A percentile compares a stretch with the other conserved stretches of the same genome.
phyloP scores from a whole-genome alignment of 2,329 filamentous ascomycete species.

The Botrytis cinerea region DNA sequence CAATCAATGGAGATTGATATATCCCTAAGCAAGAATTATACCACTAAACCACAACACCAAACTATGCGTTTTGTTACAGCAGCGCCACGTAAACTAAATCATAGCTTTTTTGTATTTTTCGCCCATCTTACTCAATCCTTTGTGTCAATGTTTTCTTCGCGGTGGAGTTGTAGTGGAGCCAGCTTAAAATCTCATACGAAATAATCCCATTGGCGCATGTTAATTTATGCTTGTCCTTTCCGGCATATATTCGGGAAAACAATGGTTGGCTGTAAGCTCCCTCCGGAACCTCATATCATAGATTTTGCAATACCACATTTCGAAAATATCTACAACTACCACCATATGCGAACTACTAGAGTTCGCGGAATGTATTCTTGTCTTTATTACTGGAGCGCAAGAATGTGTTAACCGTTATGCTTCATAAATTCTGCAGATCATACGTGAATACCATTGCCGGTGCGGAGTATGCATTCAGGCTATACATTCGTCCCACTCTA shows the following conservation, averaged over 20 bases:
- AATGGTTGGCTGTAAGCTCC: neutral
- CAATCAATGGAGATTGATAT: neutral
- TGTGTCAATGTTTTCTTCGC: neutral
- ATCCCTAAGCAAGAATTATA: slow-evolving; percentile 26
- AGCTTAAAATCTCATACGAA: neutral
- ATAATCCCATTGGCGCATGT: neutral
- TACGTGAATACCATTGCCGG: neutral
- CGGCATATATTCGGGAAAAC: neutral
- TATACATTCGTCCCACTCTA: slow-evolving; percentile 3
- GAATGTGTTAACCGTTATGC: neutral
- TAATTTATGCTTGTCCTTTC: neutral
- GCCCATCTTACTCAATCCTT: neutral
- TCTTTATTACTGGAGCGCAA: neutral
- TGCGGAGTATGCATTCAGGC: slow-evolving; percentile 15
- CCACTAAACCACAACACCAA: slow-evolving; percentile 24
- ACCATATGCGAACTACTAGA: too few species aligned
- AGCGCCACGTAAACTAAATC: accelerated
- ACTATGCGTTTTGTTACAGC: neutral
- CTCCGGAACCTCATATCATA: neutral
- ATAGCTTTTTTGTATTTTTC: neutral
- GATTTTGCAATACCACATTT: neutral
- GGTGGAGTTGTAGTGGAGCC: neutral
- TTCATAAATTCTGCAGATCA: neutral
- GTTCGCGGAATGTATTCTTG: neutral
- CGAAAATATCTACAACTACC: neutral